phyloP scores from a whole-genome alignment of 2,329 filamentous ascomycete genomes.

The Paecilomyces sp. region DNA sequence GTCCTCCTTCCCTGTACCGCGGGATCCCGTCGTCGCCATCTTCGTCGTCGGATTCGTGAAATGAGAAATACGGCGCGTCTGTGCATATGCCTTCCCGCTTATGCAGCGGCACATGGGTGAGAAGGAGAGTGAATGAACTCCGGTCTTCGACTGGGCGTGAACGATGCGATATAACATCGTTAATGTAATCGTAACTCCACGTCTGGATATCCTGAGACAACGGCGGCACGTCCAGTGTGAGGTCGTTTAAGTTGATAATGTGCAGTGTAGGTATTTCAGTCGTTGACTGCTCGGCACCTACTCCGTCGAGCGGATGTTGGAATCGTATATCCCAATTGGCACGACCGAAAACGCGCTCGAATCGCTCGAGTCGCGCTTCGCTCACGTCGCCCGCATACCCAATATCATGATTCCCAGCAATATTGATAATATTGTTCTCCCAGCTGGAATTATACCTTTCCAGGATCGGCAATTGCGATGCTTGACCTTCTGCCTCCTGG shows the following conservation, averaged over 20 bases:
- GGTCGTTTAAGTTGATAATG: conserved; percentile 79
- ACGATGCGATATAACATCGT: conserved; percentile 51
- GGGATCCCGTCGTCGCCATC: conserved; percentile 44
- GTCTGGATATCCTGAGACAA: conserved; percentile 60
- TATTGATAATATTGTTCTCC: conserved; percentile 74
- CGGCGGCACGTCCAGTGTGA: conserved; percentile 87
- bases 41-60: conserved; percentile 60
- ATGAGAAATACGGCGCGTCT: conserved; percentile 76
- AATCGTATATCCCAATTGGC: conserved; percentile 86
- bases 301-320: conserved; percentile 41
- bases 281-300: background rate
- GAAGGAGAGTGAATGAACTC: conserved; percentile 67
- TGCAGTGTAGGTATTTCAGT: conserved; percentile 57
- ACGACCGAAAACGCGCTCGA: conserved; percentile 77
- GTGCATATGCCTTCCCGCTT: conserved; percentile 77
- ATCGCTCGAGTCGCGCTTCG: conserved; percentile 65
- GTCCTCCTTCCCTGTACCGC: conserved; percentile 31
- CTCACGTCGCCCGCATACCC: conserved; percentile 92
- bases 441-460: conserved; percentile 50
- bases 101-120: conserved; percentile 88
- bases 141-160: conserved; percentile 54
- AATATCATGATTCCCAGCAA: conserved; percentile 93
- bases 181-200: conserved; percentile 67
- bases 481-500: conserved; percentile 27
- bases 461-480: conserved; percentile 29